Percentiles rank a stretch among this genome's conserved stretches.
phyloP scores from a whole-genome alignment of 805 yeast genomes.

The Yamadazyma scolyti region DNA sequence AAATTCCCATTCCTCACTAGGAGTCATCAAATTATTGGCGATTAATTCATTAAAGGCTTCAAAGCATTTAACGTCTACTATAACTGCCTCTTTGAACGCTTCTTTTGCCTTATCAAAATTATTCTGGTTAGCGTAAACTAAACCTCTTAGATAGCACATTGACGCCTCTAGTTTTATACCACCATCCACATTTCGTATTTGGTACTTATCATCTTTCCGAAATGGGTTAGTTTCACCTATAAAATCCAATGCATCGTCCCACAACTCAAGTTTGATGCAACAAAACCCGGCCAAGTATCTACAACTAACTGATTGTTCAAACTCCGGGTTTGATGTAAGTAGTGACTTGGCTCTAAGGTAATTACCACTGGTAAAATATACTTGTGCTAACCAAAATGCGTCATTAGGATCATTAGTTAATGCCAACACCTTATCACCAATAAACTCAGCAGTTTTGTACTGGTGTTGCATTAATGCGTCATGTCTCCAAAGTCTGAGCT shows the following conservation, averaged over 20 bases:
- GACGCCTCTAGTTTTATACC: conserved; percentile 87
- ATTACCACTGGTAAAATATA: conserved; percentile 70
- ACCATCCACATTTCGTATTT: conserved; percentile 59
- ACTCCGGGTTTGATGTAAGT: conserved; percentile 51
- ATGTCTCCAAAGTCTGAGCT: conserved; percentile 85
- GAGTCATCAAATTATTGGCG: conserved; percentile 68
- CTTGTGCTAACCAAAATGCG: conserved; percentile 96
- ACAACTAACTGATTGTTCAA: conserved; percentile 65
- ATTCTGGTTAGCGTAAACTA: conserved; percentile 76
- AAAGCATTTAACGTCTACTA: conserved; percentile 85
- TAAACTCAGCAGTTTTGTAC: conserved; percentile 80
- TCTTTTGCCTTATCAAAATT: conserved; percentile 84
- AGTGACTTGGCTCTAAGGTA: conserved; percentile 76
- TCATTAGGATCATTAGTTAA: conserved; percentile 86
- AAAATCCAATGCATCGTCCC: conserved; percentile 87
- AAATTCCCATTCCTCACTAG: conserved; percentile 84
- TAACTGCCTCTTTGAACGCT: conserved; percentile 79
- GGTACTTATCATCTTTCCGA: conserved; percentile 36
- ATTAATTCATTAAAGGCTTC: conserved; percentile 87
- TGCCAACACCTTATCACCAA: conserved; percentile 86
- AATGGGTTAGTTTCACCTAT: conserved; percentile 84
- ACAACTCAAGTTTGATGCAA: conserved; percentile 62
- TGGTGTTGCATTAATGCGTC: conserved; percentile 93
- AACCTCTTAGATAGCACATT: conserved; percentile 80
- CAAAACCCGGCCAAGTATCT: conserved; percentile 77